phyloP scores from a whole-genome alignment of 148 eudicot genomes.

The Gaultheria prostrata region DNA sequence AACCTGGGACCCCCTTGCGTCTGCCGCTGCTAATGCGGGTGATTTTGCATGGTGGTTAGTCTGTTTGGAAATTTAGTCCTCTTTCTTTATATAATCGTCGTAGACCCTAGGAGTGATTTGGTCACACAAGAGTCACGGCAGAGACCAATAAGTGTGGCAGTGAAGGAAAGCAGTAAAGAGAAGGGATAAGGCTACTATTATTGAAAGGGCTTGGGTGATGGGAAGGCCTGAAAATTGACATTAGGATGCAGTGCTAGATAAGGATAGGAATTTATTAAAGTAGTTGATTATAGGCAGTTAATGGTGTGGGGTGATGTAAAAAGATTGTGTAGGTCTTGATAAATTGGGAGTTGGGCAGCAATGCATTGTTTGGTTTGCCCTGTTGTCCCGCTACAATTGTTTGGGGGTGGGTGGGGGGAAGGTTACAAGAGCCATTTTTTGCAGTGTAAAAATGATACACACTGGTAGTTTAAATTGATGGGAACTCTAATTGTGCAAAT shows the following conservation, averaged over 20 bases:
- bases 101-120: background rate
- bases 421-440: background rate
- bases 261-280: background rate
- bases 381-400: background rate
- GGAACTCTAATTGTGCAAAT: no score
- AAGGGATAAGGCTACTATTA: background rate
- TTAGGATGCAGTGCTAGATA: background rate
- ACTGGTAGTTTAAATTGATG: no score
- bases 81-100: background rate
- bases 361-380: background rate
- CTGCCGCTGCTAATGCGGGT: background rate
- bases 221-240: background rate
- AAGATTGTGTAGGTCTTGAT: background rate
- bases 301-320: background rate
- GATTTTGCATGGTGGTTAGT: background rate
- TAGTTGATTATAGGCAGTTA: background rate
- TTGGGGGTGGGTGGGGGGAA: background rate
- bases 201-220: background rate
- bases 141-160: background rate
- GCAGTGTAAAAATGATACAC: background rate
- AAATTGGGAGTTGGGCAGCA: background rate
- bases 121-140: background rate
- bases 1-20: background rate
- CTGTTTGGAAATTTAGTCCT: background rate
- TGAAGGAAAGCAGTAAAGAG: background rate